A percentile compares a stretch with the other conserved stretches of the same genome.
These are phyloP conservation scores for Scytalidium sp. DNA, from an alignment of 2,329 filamentous ascomycete genomes.

Conservation along the genomic window DNA sequence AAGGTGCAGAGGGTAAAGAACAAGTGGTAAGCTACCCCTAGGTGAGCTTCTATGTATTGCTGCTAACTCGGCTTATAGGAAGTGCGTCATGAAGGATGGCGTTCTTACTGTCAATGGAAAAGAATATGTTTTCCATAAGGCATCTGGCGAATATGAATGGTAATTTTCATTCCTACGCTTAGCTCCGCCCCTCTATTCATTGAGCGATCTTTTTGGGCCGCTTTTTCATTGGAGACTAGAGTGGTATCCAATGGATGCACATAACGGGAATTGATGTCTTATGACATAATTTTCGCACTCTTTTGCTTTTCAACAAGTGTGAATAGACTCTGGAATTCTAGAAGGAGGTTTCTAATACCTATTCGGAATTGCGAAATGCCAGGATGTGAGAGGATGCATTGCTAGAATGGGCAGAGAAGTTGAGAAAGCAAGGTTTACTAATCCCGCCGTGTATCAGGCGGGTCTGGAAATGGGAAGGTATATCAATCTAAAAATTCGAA, in stretches of 20 bases:
- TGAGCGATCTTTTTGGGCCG: not conserved
- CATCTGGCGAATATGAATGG: constrained; percentile 97
- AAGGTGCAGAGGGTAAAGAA: constrained; percentile 99
- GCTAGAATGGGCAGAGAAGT: no score
- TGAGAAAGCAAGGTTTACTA: not conserved
- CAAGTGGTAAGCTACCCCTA: constrained; percentile 66
- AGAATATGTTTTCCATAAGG: constrained; percentile 98
- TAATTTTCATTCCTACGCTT: constrained; percentile 41
- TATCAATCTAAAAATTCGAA: not conserved
- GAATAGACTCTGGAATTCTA: no score
- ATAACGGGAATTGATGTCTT: no score
- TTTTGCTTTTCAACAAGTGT: no score
- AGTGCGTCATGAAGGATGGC: constrained; percentile 97
- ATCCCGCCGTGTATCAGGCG: not conserved
- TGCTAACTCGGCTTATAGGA: constrained; percentile 52
- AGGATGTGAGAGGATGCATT: no score
- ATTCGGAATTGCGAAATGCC: no score
- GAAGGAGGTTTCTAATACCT: no score
- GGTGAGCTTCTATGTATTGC: not conserved
- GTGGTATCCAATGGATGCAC: not conserved
- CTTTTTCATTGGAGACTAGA: not conserved
- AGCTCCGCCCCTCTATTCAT: not conserved
- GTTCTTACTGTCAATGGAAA: constrained; percentile 90
- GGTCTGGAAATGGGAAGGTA: not conserved
- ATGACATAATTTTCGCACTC: no score